Base-by-base conservation (phyloP, 1,284 basidiomycete genomes). In the Leucoagaricus sp. region DNA sequence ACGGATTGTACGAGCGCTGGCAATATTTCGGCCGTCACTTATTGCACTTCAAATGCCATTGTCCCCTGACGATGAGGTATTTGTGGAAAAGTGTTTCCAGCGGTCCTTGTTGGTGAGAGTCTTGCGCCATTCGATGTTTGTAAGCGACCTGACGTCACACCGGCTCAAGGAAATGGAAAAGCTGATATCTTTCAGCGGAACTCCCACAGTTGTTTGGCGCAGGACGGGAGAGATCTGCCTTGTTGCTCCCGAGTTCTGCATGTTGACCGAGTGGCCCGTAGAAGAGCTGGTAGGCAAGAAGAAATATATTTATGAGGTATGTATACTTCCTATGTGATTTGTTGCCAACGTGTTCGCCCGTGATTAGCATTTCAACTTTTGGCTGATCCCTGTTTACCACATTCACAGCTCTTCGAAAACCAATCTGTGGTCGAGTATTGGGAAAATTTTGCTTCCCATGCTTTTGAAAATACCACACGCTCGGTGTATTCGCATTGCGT, bases 161-260 rank as follows among this genome's bases (percentile, higher is more conserved):
- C 49, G 46, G 44, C 38, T 51, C 54, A 65, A 94, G 93, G 95
- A 98, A 79, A 84, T 98, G 57, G 94, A 98, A 71, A 98, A 98
- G 73, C 82, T 98, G 61, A 96, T 99, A 62, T 94, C 93, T 42
- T 97, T 94, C 72, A 96, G 92, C 60, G 97, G 96, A 4, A 99
- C 97, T n/a, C 97, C 96, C 2, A 99, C 96, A 0, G 94, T 97
- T n/a, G 93, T 98, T 1, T 99, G 96, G 96, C 87, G 96, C 29
- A 81, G 96, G 49, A 99, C 97, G 15, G 96, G 96, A 67, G 97
- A 99, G 76, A 94, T 99, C 36, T 96, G 94, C 67, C 86, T 97
- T 42, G 96, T 96, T 44, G 95, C 96, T 0, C 91, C 94, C 1
- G 96, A 99, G 74, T 99, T 99, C 69, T 94, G 91, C 71, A 90